Evolutionary conservation across 345 rosid species (phyloP).

Genomic region (Acer campestre): DNA sequence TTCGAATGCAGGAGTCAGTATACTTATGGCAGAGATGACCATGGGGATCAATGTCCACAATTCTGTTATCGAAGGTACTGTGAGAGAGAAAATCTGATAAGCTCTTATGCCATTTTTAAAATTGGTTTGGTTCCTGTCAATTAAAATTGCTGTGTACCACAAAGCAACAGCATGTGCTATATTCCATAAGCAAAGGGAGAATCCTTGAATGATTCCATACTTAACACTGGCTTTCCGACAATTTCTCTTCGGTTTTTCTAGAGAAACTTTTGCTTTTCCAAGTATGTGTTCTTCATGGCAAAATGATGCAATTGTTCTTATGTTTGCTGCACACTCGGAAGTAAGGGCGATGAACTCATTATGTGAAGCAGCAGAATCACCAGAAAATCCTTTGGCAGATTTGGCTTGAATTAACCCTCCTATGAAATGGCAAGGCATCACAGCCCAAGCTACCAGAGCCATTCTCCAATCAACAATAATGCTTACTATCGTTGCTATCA

Average conservation of each 20-base stretch:
- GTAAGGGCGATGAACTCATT: slow-evolving; percentile 47
- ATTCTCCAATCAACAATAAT: slow-evolving; percentile 57
- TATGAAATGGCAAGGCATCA: slow-evolving; percentile 83
- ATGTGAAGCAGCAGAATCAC: slow-evolving; percentile 55
- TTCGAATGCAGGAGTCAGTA: slow-evolving; percentile 54
- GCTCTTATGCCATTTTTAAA: slow-evolving; percentile 53
- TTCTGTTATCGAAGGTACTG: slow-evolving; percentile 73
- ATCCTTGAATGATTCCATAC: slow-evolving; percentile 62
- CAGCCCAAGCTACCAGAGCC: slow-evolving; percentile 75
- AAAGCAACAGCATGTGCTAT: slow-evolving; percentile 73
- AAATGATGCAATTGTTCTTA: slow-evolving; percentile 63
- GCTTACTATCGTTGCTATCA: slow-evolving; percentile 66
- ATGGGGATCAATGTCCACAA: slow-evolving; percentile 66
- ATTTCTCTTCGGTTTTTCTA: slow-evolving; percentile 39
- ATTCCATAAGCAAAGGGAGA: slow-evolving; percentile 68
- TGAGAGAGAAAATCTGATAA: slow-evolving; percentile 73
- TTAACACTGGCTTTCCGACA: slow-evolving; percentile 49
- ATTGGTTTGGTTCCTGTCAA: slow-evolving; percentile 38
- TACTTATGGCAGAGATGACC: slow-evolving; percentile 51
- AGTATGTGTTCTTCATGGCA: slow-evolving; percentile 62
- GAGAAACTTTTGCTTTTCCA: slow-evolving; percentile 36
- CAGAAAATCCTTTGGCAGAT: slow-evolving; percentile 64
- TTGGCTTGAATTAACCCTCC: slow-evolving; percentile 73
- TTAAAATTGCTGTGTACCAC: slow-evolving; percentile 58
- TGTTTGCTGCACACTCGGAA: slow-evolving; percentile 58